Conservation (phyloP, 2,329 filamentous ascomycete genomes). For the Neofusicoccum sp. region DNA sequence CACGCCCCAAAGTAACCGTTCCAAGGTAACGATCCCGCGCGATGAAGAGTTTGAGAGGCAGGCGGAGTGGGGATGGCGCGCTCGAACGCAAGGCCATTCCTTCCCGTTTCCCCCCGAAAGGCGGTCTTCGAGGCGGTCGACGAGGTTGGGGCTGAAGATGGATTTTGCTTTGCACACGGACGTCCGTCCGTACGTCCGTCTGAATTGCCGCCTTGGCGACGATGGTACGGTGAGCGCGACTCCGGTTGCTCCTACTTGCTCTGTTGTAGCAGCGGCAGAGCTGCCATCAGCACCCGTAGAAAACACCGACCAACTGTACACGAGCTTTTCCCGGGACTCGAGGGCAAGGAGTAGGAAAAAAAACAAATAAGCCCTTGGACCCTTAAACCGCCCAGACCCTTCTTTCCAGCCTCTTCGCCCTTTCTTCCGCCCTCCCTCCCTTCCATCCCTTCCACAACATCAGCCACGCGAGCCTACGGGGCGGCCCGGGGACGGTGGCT, state of each 20-base stretch:
- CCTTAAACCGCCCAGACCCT: not conserved
- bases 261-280: too few relatives aligned
- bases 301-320: too few relatives aligned
- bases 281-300: too few relatives aligned
- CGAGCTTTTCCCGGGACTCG: not conserved
- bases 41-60: not conserved
- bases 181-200: too few relatives aligned
- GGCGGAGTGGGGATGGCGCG: not conserved
- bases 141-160: not conserved
- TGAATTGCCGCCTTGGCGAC: too few relatives aligned
- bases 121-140: not conserved
- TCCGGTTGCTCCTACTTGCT: too few relatives aligned
- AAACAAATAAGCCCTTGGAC: not conserved
- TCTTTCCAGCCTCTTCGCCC: not conserved
- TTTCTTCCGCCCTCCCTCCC: not conserved
- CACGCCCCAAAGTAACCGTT: not conserved
- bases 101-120: conserved; percentile 16
- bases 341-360: not conserved
- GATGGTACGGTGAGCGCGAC: too few relatives aligned
- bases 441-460: not conserved
- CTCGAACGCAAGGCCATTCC: not conserved
- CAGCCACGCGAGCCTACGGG: not conserved
- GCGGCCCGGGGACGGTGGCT: too few relatives aligned
- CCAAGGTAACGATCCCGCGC: too few relatives aligned
- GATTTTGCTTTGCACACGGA: too few relatives aligned